Percentiles rank a stretch among this genome's conserved stretches.
These are phyloP conservation scores for Nicotiana tomentosiformis DNA, from an alignment of 257 asterid genomes.

Conservation along the genomic window DNA sequence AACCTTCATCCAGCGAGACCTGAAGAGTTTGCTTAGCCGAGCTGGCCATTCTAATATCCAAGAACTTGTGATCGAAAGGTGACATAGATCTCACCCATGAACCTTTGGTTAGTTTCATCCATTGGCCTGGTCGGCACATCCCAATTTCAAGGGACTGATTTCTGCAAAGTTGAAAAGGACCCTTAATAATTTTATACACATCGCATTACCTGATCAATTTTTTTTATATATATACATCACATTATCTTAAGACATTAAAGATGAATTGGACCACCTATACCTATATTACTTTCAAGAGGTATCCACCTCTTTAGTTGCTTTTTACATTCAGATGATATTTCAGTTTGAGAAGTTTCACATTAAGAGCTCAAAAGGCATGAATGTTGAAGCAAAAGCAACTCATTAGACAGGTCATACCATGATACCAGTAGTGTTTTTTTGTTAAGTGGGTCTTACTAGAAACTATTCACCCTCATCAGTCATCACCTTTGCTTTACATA, in stretches of 20 bases:
- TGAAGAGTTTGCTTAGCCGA: constrained; percentile 46
- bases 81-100: constrained; percentile 75
- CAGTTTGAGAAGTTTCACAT: background rate
- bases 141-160: constrained; percentile 69
- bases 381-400: background rate
- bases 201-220: background rate
- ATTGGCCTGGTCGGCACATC: constrained; percentile 69
- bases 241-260: background rate
- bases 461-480: background rate
- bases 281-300: background rate
- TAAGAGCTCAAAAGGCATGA: background rate
- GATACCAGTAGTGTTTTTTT: background rate
- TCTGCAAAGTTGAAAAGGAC: constrained; percentile 33
- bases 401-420: background rate
- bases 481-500: background rate
- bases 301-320: background rate
- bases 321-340: background rate
- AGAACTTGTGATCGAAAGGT: constrained; percentile 71
- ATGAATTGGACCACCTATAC: background rate
- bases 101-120: constrained; percentile 71
- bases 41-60: constrained; percentile 59
- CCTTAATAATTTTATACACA: constrained; percentile 3
- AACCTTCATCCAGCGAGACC: constrained; percentile 86
- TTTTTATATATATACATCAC: background rate
- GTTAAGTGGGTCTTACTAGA: background rate